Base-by-base conservation (phyloP, 257 asterid genomes). In the Lycium barbarum region DNA sequence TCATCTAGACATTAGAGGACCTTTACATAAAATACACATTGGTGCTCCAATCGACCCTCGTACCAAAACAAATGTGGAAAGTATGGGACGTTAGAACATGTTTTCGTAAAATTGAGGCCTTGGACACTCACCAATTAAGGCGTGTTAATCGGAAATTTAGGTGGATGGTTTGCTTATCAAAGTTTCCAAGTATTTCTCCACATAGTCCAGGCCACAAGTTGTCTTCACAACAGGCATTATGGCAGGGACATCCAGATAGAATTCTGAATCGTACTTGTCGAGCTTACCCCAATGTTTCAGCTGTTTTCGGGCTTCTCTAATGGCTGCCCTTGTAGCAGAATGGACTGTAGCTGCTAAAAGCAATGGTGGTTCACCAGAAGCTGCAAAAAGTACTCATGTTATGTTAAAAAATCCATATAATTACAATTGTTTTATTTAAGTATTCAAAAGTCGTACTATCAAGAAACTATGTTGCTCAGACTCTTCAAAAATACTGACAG, bases 301-400 rank as follows among this genome's bases (percentile, higher is more conserved):
- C 79, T 84, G 83, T 80, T 87, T 84, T 62, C 87, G 80, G 6
- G 89, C 98, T 80, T 84, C 95, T 62, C 84, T 90, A 81, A 95
- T 91, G 73, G 97, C 98, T 54, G 94, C 95, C 80, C 94, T 88
- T 1, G 91, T 88, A 8, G 98, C 97, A 58, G 97, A 93, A 85
- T 93, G 92, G 84, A 91, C 92, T 3, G 98, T 91, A 85, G 87
- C 97, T 9, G 98, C 94, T 89, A 95, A 85, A 84, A 92, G 90
- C 85, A 95, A 80, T 13, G 97, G 97, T 2, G 98, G 97, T 74
- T 94, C 98, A 65, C 98, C 97, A n/a, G 93, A 93, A 82, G 98
- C 98, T 94, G 89, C 88, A 85, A 17, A 83, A 7, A 17, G 1
- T 6, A 26, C 13, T 78, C 43, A 66, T 13, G 73, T 66, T 6